These are phyloP conservation scores for Entomortierella chlamydospora DNA, from an alignment of 192 early-diverging fungal species.

Conservation along the genomic window DNA sequence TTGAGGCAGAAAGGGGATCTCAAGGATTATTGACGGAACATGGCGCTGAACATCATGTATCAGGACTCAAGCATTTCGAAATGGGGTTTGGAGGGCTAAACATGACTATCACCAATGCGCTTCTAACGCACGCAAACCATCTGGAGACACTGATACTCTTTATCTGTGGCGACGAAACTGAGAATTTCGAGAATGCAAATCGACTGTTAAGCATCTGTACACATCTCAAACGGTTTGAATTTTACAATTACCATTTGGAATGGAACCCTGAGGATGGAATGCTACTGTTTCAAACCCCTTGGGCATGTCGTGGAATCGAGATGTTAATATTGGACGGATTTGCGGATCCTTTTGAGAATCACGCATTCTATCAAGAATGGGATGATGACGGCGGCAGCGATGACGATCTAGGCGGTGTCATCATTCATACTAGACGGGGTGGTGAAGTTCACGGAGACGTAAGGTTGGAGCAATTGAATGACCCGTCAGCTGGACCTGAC, in stretches of 20 bases:
- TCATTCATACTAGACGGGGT: too few relatives aligned
- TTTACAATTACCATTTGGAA: not conserved
- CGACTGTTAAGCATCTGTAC: not conserved
- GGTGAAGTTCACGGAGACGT: too few relatives aligned
- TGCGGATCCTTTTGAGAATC: too few relatives aligned
- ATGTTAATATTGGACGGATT: not conserved
- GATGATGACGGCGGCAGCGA: too few relatives aligned
- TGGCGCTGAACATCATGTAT: not conserved
- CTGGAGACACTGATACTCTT: slow-evolving; percentile 7
- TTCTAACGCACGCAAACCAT: not conserved
- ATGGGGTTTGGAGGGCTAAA: not conserved
- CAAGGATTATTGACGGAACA: too few relatives aligned
- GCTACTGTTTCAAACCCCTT: not conserved
- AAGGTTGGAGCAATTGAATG: too few relatives aligned
- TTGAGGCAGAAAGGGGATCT: too few relatives aligned
- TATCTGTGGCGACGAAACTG: slow-evolving; percentile 1
- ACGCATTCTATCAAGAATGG: too few relatives aligned
- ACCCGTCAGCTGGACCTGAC: too few relatives aligned
- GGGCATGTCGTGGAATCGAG: not conserved
- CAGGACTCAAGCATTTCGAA: not conserved
- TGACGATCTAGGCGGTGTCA: too few relatives aligned
- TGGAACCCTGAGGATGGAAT: slow-evolving; percentile 1
- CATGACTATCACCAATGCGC: not conserved
- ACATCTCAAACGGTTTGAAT: slow-evolving; percentile 1
- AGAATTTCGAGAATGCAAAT: slow-evolving; percentile 8